These are phyloP conservation scores for Citeromyces hawaiiensis DNA, from an alignment of 1,139 yeast species.

Conservation along the genomic window DNA sequence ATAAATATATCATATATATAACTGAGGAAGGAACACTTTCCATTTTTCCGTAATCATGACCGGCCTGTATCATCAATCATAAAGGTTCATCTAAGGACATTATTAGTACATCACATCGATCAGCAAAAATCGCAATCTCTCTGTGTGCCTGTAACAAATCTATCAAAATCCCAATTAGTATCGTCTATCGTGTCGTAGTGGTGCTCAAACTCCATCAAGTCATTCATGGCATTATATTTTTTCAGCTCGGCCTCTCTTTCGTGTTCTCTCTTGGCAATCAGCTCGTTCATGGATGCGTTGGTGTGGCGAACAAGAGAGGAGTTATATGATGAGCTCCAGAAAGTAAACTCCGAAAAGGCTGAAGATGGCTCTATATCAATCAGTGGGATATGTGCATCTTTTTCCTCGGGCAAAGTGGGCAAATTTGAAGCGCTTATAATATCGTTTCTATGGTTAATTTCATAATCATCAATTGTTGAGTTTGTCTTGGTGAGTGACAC, in stretches of 20 bases:
- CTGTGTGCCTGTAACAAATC: conserved; percentile 13
- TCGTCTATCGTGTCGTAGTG: conserved; percentile 9
- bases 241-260: conserved; percentile 6
- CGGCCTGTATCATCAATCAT: too few species aligned
- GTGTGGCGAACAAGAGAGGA: background rate
- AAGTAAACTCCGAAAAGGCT: background rate
- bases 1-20: too few species aligned
- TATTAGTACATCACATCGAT: too few species aligned
- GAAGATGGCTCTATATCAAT: background rate
- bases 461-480: conserved; percentile 11
- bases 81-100: too few species aligned
- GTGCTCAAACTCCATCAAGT: conserved; percentile 6
- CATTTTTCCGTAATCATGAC: too few species aligned
- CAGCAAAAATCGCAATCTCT: background rate
- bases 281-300: background rate
- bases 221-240: conserved; percentile 6
- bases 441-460: background rate
- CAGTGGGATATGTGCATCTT: background rate
- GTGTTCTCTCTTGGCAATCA: conserved; percentile 3
- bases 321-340: background rate
- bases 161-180: conserved; percentile 15
- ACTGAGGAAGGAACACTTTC: too few species aligned
- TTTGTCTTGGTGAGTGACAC: conserved; percentile 12
- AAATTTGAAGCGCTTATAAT: background rate
- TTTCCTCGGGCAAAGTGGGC: background rate